Evolutionary conservation across 805 yeast genomes (phyloP).

Genomic region (Scheffersomyces lignosus): DNA sequence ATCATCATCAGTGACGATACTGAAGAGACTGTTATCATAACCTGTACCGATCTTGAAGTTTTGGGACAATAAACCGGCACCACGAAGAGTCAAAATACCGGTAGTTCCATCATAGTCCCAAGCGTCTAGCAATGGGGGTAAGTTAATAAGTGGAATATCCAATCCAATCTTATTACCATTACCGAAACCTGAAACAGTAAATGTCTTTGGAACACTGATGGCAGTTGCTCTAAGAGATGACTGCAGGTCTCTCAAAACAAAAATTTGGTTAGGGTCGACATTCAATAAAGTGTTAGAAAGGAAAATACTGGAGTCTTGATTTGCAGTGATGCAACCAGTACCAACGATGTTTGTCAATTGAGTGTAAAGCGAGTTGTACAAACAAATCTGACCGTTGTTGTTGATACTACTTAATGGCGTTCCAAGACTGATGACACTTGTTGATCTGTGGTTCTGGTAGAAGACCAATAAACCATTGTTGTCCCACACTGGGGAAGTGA

Average conservation of each 20-base stretch:
- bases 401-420: conserved; percentile 7
- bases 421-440: conserved; percentile 18
- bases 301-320: conserved; percentile 9
- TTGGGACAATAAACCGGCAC: conserved; percentile 6
- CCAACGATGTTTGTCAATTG: conserved; percentile 24
- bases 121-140: background rate
- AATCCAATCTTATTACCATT: conserved; percentile 26
- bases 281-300: conserved; percentile 6
- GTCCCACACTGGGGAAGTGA: conserved; percentile 7
- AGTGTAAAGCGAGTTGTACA: conserved; percentile 18
- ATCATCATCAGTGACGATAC: conserved; percentile 2
- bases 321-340: conserved; percentile 26
- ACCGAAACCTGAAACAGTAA: conserved; percentile 28
- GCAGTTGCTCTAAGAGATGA: conserved; percentile 15
- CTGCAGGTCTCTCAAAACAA: conserved; percentile 7
- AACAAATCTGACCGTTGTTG: conserved; percentile 21
- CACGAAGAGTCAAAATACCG: conserved; percentile 19
- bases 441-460: conserved; percentile 18
- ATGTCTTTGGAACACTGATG: conserved; percentile 15
- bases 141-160: conserved; percentile 9
- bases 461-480: conserved; percentile 23
- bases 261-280: conserved; percentile 8
- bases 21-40: conserved; percentile 4
- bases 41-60: conserved; percentile 10
- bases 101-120: conserved; percentile 7